Evolutionary conservation across 2,329 filamentous ascomycete genomes (phyloP), one percentile per base, ranked within the genome.

Genomic region (Exophiala mesophila): DNA sequence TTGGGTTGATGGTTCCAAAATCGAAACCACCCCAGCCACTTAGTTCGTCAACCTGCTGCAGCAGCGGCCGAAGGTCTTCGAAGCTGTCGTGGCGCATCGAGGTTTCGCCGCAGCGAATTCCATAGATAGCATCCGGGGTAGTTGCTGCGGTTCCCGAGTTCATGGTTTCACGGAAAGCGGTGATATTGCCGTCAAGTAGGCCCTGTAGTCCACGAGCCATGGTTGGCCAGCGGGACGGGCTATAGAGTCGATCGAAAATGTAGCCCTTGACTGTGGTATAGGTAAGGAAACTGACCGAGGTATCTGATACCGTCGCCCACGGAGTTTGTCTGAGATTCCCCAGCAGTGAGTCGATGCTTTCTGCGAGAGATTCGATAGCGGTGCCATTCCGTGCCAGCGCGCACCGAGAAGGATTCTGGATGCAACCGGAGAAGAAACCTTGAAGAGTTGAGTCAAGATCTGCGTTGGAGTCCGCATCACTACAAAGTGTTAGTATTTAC

Each of bases 31-130:
- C 29, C 5, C 5, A 31, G 7, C 17, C n/a, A 16, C 32, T 41
- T 9, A 29, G 21, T 5, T 26, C 12, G 16, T 16, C 26, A 3
- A 39, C 21, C 37, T 39, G 1, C 5, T 33, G 9, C 18, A 47
- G 31, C 3, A 31, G 17, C 9, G 23, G n/a, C 7, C 17, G 6
- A 15, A 41, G 20, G 9, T 42, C 31, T 8, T 32, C 21, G 7
- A 37, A 34, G 28, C 13, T 34, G 19, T 39, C 12, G 15, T 39
- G 20, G 21, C 39, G 36, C 18, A 19, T 49, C 26, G 39, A 19
- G 5, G 36, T 24, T 16, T 53, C 50, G 24, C 41, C 36, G 26
- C 41, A 44, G 16, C 41, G 34, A 18, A 45, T 52, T 15, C 45
- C 50, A n/a, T 16, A 19, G 15, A 44, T 16, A 12, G 41, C 32